Evolutionary conservation across 2,329 filamentous ascomycete species (phyloP), one percentile per base, ranked within the genome.

Genomic region (Ophiocordyceps robertsii): DNA sequence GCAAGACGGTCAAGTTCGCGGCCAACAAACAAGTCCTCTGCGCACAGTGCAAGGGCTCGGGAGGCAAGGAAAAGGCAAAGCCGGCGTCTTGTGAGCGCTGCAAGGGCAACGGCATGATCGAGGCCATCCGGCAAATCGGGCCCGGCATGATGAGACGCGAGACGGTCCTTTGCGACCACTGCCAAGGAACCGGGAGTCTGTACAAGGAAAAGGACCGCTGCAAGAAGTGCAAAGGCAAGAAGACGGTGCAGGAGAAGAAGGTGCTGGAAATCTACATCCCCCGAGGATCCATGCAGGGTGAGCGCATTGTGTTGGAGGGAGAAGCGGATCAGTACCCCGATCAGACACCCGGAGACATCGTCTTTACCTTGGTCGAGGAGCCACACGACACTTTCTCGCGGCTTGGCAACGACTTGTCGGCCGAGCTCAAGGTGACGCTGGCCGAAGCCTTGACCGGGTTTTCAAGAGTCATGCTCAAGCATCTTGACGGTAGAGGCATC

Each of bases 131-230:
- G 46, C 84, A 88, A 56, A 76, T 96, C 48, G 90, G 89, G 0
- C 87, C 89, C 17, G 88, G 89, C 45, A 70, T 95, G 59, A 80
- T 93, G 48, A 85, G 86, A 29, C 83, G 87, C 55, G 82, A 87
- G 55, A 78, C 81, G 7, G 78, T 89, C 32, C 64, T 80, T 31
- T 98, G 92, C 63, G 80, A 83, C 54, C 80, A 82, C 55, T 98
- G 92, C 65, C 73, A 80, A 46, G 90, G 89, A 30, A 75, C 80
- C n/a, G 92, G 92, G 6, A 80, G 81, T 56, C 80, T 89, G 56
- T 94, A 80, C 68, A 90, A 90, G 63, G 87, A 95, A 57, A 96
- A 96, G 70, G 92, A 98, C 57, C 86, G 87, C 59, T 98, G 92
- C 72, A 95, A 94, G 73, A 95, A 92, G 70, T 98, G 92, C 77